phyloP scores from a whole-genome alignment of 768 basidiomycete genomes.

The Russula vinacea region DNA sequence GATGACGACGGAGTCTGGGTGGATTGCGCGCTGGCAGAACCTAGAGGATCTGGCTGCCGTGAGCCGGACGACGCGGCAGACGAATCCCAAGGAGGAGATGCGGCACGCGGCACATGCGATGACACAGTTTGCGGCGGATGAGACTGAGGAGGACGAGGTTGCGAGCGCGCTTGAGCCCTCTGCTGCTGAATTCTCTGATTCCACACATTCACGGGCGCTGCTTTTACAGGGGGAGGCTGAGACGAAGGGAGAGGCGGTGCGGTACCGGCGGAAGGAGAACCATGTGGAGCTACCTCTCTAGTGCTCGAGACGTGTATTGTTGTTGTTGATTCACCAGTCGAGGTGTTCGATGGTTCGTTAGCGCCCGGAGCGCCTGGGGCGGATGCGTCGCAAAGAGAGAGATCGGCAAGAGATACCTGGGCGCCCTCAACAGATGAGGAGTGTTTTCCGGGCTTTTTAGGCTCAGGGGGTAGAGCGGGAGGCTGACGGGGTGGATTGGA shows the following conservation, averaged over 20 bases:
- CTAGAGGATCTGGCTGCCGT: slow-evolving; percentile 9
- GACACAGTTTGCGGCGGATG: slow-evolving; percentile 12
- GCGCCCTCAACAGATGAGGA: slow-evolving; percentile 12
- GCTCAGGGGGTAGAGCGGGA: slow-evolving; percentile 15
- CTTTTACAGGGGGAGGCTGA: slow-evolving; percentile 26
- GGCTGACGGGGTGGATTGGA: slow-evolving; percentile 20
- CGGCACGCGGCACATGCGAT: slow-evolving; percentile 8
- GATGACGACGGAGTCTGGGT: slow-evolving; percentile 16
- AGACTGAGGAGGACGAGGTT: slow-evolving; percentile 29
- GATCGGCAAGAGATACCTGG: slow-evolving; percentile 9
- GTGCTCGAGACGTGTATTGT: slow-evolving; percentile 7
- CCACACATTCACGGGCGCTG: slow-evolving; percentile 43
- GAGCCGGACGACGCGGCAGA: slow-evolving; percentile 2
- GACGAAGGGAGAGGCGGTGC: slow-evolving; percentile 19
- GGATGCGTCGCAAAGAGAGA: slow-evolving; percentile 20
- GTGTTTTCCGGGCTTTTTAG: slow-evolving; percentile 7
- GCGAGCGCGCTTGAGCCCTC: slow-evolving; percentile 36
- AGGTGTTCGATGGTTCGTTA: slow-evolving; percentile 4
- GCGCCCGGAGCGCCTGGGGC: slow-evolving; percentile 4
- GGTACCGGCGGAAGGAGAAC: slow-evolving; percentile 12
- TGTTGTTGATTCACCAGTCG: slow-evolving; percentile 11
- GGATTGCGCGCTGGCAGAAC: slow-evolving; percentile 6
- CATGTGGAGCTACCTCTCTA: slow-evolving; percentile 3
- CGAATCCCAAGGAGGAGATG: slow-evolving; percentile 9
- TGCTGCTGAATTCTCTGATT: slow-evolving; percentile 44